Evolutionary conservation across 2,329 filamentous ascomycete genomes (phyloP).

Genomic region (Neobulgaria alba): DNA sequence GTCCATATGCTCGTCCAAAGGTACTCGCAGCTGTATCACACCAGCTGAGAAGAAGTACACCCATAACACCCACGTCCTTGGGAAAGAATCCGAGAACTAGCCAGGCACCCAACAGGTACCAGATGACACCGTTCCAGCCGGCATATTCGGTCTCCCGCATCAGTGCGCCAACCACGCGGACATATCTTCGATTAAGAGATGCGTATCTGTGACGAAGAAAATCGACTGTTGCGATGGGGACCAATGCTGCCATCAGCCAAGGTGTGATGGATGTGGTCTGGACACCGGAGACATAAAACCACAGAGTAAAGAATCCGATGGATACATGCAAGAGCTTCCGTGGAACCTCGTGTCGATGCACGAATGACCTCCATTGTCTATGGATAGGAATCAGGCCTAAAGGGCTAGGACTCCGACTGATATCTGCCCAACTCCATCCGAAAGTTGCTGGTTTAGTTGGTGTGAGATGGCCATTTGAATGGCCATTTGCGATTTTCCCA

Average conservation of each 20-base stretch:
- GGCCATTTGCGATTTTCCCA: not conserved
- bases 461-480: conserved; percentile 60
- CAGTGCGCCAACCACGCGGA: conserved; percentile 72
- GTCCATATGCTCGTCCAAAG: conserved; percentile 81
- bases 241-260: conserved; percentile 67
- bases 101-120: conserved; percentile 89
- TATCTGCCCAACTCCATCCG: conserved; percentile 65
- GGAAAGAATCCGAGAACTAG: conserved; percentile 77
- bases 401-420: conserved; percentile 87
- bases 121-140: conserved; percentile 95
- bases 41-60: conserved; percentile 87
- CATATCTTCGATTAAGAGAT: conserved; percentile 79
- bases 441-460: conserved; percentile 53
- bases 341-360: conserved; percentile 95
- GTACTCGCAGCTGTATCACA: conserved; percentile 96
- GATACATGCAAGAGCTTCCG: conserved; percentile 90
- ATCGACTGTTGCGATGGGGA: conserved; percentile 79
- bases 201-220: conserved; percentile 74
- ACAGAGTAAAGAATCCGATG: conserved; percentile 88
- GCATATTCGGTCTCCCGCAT: conserved; percentile 96
- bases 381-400: conserved; percentile 94
- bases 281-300: conserved; percentile 71
- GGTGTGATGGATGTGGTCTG: conserved; percentile 75
- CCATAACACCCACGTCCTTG: conserved; percentile 87
- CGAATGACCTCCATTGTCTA: conserved; percentile 79